phyloP scores from a whole-genome alignment of 2,329 filamentous ascomycete genomes.

The Coniosporium tulheliwenetii region DNA sequence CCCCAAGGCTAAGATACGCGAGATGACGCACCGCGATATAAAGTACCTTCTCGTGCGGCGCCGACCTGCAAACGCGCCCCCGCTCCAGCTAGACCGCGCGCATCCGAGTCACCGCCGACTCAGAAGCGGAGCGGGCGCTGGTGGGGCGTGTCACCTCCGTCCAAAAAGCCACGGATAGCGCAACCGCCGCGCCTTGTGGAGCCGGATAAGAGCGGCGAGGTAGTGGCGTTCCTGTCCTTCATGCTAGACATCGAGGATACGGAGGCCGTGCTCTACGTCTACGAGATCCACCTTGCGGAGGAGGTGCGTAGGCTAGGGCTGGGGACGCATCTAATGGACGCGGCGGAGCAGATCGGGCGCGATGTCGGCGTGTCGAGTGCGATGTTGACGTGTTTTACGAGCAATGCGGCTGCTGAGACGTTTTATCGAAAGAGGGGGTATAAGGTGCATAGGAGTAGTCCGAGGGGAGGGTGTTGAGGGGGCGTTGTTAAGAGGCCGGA shows the following conservation, averaged over 20 bases:
- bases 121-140: background rate
- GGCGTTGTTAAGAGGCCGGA: slow-evolving; percentile 32
- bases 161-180: background rate
- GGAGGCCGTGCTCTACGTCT: slow-evolving; percentile 58
- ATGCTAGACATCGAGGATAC: slow-evolving; percentile 54
- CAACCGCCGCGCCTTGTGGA: background rate
- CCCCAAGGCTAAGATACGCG: slow-evolving; percentile 40
- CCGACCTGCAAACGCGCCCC: background rate
- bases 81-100: background rate
- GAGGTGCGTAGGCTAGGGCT: slow-evolving; percentile 46
- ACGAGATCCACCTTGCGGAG: slow-evolving; percentile 55
- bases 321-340: slow-evolving; percentile 41
- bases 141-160: background rate
- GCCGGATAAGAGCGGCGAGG: background rate
- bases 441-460: slow-evolving; percentile 35
- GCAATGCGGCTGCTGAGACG: slow-evolving; percentile 38
- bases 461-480: slow-evolving; percentile 30
- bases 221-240: slow-evolving; percentile 39
- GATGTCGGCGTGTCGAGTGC: slow-evolving; percentile 44
- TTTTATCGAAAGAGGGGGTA: slow-evolving; percentile 51
- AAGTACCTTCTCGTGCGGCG: slow-evolving; percentile 48
- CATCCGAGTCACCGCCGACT: background rate
- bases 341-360: slow-evolving; percentile 37
- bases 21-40: slow-evolving; percentile 54
- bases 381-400: slow-evolving; percentile 59